These are phyloP conservation scores for Exophiala aquamarina DNA, from an alignment of 2,329 filamentous ascomycete species.

Conservation along the genomic window DNA sequence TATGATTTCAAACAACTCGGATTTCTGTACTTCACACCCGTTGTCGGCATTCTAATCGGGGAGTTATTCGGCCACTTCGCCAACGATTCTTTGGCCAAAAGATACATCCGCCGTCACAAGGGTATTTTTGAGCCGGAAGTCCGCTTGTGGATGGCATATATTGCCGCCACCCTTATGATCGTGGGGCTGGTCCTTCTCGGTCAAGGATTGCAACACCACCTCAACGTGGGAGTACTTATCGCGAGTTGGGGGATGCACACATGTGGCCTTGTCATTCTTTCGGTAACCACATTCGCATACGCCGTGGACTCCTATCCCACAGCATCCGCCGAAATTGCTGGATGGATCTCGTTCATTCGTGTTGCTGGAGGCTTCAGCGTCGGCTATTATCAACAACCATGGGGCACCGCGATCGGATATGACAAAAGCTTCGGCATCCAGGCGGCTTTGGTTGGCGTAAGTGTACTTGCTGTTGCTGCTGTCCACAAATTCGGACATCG, in stretches of 20 bases:
- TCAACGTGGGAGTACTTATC: background rate
- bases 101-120: conserved; percentile 15
- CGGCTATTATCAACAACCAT: too few species aligned
- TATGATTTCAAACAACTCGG: conserved; percentile 1
- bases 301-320: too few species aligned
- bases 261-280: background rate
- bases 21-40: conserved; percentile 35
- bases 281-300: too few species aligned
- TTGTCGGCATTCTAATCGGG: conserved; percentile 32
- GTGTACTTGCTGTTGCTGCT: too few species aligned
- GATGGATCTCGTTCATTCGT: too few species aligned
- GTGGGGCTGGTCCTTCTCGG: conserved; percentile 36
- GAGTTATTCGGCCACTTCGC: conserved; percentile 36
- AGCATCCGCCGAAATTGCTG: too few species aligned
- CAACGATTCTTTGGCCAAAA: conserved; percentile 33
- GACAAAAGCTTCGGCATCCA: too few species aligned
- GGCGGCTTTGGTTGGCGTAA: too few species aligned
- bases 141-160: conserved; percentile 37
- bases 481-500: too few species aligned
- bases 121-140: conserved; percentile 33
- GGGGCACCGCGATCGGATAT: too few species aligned
- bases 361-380: too few species aligned
- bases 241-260: conserved; percentile 1
- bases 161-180: conserved; percentile 32
- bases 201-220: conserved; percentile 32